Evolutionary conservation across 805 yeast species (phyloP).

Genomic region (Scheffersomyces coipomensis): DNA sequence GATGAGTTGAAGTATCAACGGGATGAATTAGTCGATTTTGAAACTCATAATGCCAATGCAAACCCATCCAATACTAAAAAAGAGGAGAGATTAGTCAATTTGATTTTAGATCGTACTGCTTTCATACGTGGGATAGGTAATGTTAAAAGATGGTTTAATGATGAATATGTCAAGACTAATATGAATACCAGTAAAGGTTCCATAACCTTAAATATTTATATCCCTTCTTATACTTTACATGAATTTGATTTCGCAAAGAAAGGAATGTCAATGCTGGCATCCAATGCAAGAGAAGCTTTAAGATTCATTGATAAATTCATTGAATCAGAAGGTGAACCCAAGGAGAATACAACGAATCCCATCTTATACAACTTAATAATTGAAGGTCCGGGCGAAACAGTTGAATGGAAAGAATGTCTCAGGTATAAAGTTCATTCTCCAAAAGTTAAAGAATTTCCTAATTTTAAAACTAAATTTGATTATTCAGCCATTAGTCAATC

Average conservation of each 20-base stretch:
- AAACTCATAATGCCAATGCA: neutral
- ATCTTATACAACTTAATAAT: constrained; percentile 19
- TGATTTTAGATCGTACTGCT: constrained; percentile 67
- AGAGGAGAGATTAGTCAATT: too few species aligned
- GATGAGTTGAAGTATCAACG: too few species aligned
- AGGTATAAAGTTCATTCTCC: constrained; percentile 48
- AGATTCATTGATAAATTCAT: constrained; percentile 53
- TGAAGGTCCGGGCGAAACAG: constrained; percentile 42
- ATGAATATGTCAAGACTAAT: constrained; percentile 29
- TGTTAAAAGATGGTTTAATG: constrained; percentile 59
- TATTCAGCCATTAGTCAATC: constrained; percentile 19
- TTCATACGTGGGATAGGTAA: constrained; percentile 68
- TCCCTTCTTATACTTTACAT: constrained; percentile 57
- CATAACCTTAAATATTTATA: constrained; percentile 35
- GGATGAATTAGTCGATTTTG: constrained; percentile 2
- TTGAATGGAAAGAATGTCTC: constrained; percentile 53
- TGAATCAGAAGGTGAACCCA: constrained; percentile 17
- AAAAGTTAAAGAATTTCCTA: constrained; percentile 49
- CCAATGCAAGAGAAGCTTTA: constrained; percentile 63
- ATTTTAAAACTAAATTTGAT: constrained; percentile 35
- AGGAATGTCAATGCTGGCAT: constrained; percentile 53
- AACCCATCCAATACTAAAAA: too few species aligned
- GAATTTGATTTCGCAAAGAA: constrained; percentile 59
- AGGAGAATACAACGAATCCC: constrained; percentile 4
- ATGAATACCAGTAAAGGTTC: constrained; percentile 14